A percentile compares a stretch with the other conserved stretches of the same genome.
Conservation (phyloP, 768 basidiomycete genomes). For the Tulasnella sp. region DNA sequence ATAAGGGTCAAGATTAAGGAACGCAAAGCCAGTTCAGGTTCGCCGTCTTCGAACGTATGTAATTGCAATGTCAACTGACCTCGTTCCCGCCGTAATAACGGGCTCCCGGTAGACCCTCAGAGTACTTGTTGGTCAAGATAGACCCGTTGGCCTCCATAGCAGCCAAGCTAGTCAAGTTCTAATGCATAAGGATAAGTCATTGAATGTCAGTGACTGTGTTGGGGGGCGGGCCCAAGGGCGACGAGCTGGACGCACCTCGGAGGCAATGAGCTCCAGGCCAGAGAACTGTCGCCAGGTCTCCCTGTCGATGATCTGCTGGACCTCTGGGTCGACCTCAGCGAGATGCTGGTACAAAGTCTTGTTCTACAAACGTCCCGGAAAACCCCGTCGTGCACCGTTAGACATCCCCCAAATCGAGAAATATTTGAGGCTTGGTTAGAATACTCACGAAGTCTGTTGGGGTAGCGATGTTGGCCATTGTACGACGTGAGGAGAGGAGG, state of each 20-base stretch:
- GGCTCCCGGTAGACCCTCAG: slow-evolving; percentile 96
- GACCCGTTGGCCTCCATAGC: slow-evolving; percentile 99
- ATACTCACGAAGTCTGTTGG: slow-evolving; percentile 21
- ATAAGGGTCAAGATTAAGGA: neutral
- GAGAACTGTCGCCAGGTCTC: slow-evolving; percentile 98
- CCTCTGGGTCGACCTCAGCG: slow-evolving; percentile 85
- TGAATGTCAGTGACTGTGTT: slow-evolving; percentile 5
- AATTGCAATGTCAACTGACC: slow-evolving; percentile 27
- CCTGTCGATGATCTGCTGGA: slow-evolving; percentile 97
- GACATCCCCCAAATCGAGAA: neutral
- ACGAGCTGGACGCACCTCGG: slow-evolving; percentile 59
- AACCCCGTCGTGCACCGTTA: neutral
- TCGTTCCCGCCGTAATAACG: slow-evolving; percentile 98
- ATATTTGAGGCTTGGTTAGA: neutral
- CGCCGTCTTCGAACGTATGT: neutral
- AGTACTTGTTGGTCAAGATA: slow-evolving; percentile 98
- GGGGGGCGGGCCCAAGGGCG: slow-evolving; percentile 4
- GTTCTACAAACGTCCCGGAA: slow-evolving; percentile 60
- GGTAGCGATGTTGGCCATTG: slow-evolving; percentile 21
- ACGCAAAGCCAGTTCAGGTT: neutral
- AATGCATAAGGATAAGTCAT: neutral
- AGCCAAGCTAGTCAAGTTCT: slow-evolving; percentile 95
- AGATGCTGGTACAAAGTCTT: slow-evolving; percentile 81
- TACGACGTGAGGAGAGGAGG: neutral
- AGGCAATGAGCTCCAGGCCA: slow-evolving; percentile 96